These are phyloP conservation scores for Apiospora marii DNA, from an alignment of 2,329 filamentous ascomycete species.

Conservation along the genomic window DNA sequence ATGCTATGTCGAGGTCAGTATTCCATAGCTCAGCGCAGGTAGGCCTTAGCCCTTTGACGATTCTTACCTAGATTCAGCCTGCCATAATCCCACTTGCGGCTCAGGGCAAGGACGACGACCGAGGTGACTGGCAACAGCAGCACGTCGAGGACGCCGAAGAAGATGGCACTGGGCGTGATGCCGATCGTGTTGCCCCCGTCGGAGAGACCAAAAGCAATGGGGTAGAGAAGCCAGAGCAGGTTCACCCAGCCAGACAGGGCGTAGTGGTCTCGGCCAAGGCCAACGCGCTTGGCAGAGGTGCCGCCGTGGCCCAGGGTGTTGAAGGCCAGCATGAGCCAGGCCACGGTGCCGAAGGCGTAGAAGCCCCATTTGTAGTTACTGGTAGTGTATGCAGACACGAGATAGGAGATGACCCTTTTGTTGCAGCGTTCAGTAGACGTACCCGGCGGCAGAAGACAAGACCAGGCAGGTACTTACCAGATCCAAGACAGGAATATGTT, in stretches of 20 bases:
- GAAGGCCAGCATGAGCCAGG: conserved; percentile 55
- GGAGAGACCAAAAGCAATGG: conserved; percentile 59
- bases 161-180: conserved; percentile 55
- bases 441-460: not conserved
- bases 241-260: conserved; percentile 57
- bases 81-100: conserved; percentile 60
- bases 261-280: conserved; percentile 53
- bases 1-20: conserved; percentile 38
- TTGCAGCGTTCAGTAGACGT: not conserved
- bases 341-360: conserved; percentile 59
- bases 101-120: conserved; percentile 52
- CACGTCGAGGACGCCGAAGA: conserved; percentile 62
- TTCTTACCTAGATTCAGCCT: conserved; percentile 52
- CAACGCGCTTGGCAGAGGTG: conserved; percentile 49
- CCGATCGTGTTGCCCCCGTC: conserved; percentile 61
- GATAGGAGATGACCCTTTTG: conserved; percentile 55
- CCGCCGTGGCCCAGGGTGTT: conserved; percentile 51
- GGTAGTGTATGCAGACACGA: conserved; percentile 55
- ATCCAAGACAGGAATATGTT: conserved; percentile 58
- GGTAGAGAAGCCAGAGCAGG: conserved; percentile 62
- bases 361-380: conserved; percentile 66
- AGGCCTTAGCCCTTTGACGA: not conserved
- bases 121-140: conserved; percentile 55
- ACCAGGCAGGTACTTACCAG: conserved; percentile 44
- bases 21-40: not conserved